Conservation (phyloP, 371 early-diverging fungal species). For the Circinella umbellata region DNA sequence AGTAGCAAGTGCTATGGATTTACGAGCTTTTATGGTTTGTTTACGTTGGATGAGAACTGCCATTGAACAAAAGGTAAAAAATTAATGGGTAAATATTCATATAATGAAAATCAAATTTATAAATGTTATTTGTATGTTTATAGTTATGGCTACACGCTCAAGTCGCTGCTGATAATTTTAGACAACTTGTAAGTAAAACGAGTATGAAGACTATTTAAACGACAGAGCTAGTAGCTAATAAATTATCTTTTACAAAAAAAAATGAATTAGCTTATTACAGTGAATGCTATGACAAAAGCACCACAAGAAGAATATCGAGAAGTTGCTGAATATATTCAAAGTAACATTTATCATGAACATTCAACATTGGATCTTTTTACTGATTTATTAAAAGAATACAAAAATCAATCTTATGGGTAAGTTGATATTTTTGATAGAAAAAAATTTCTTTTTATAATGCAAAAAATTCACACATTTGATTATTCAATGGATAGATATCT, state of each 20-base stretch:
- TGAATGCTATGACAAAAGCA: constrained; percentile 58
- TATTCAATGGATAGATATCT: constrained; percentile 49
- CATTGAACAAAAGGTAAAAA: constrained; percentile 53
- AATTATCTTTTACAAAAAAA: too few relatives aligned
- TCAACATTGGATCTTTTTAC: constrained; percentile 63
- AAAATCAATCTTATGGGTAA: constrained; percentile 53
- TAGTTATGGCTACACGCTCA: constrained; percentile 55
- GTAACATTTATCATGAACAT: constrained; percentile 75
- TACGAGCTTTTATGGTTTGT: constrained; percentile 53
- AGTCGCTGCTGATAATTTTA: constrained; percentile 63
- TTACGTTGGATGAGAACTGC: constrained; percentile 51
- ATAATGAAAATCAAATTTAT: neutral
- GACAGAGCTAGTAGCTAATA: too few relatives aligned
- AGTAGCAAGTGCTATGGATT: constrained; percentile 58
- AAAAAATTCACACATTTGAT: too few relatives aligned
- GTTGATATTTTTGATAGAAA: too few relatives aligned
- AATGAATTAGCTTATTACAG: constrained; percentile 52
- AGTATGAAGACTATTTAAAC: too few relatives aligned
- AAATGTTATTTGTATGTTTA: neutral
- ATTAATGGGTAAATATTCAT: neutral
- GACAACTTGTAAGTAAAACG: constrained; percentile 55
- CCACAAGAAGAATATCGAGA: constrained; percentile 58
- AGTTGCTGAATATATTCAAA: constrained; percentile 68
- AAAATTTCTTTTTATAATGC: neutral
- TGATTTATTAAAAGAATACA: constrained; percentile 51